phyloP scores from a whole-genome alignment of 2,329 filamentous ascomycete species.

The Diaporthe sp. region DNA sequence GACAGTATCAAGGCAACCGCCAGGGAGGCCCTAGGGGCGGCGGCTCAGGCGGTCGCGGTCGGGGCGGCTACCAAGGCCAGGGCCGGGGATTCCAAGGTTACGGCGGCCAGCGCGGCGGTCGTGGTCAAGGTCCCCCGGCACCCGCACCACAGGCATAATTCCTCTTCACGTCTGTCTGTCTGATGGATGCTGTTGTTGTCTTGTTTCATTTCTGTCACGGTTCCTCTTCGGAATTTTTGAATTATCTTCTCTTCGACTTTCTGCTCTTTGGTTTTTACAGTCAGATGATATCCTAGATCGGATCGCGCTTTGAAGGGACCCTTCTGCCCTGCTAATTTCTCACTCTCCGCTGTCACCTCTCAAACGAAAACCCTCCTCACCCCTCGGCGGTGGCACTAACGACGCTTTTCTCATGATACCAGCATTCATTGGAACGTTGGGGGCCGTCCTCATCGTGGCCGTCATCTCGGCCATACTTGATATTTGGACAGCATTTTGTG shows the following conservation, averaged over 20 bases:
- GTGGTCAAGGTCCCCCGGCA: constrained; percentile 44
- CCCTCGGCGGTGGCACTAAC: constrained; percentile 15
- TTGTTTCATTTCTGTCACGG: constrained; percentile 24
- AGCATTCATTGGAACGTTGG: constrained; percentile 33
- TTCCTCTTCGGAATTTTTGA: constrained; percentile 30
- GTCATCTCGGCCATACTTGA: constrained; percentile 31
- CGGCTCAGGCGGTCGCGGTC: constrained; percentile 53
- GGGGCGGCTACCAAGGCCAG: constrained; percentile 48
- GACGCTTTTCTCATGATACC: constrained; percentile 34
- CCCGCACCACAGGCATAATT: constrained; percentile 44
- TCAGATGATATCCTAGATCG: constrained; percentile 37
- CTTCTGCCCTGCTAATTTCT: constrained; percentile 24
- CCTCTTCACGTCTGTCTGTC: neutral
- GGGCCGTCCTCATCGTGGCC: constrained; percentile 22
- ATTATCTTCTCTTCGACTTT: constrained; percentile 27
- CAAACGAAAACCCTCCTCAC: constrained; percentile 2
- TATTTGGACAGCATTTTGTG: constrained; percentile 39
- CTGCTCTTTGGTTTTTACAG: constrained; percentile 26
- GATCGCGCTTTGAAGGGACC: constrained; percentile 28
- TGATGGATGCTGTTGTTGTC: neutral
- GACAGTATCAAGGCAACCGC: constrained; percentile 56
- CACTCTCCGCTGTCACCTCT: constrained; percentile 30
- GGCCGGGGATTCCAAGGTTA: constrained; percentile 48
- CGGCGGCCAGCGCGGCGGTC: constrained; percentile 48
- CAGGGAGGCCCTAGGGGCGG: constrained; percentile 48